These are phyloP conservation scores for Huntiella moniliformis DNA, from an alignment of 2,329 filamentous ascomycete genomes.

Conservation along the genomic window DNA sequence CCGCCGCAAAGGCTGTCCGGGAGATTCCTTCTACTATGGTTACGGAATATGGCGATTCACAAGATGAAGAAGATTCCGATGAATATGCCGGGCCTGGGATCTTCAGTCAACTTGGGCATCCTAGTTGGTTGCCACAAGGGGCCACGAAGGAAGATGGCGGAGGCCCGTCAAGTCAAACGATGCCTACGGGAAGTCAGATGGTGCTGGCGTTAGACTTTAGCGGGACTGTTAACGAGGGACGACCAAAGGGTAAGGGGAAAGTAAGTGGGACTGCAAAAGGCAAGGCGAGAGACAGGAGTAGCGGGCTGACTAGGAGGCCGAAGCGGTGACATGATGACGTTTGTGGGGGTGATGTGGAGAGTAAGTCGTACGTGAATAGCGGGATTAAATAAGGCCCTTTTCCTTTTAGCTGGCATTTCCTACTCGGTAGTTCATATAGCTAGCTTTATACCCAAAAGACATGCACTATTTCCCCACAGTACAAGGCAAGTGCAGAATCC, in stretches of 20 bases:
- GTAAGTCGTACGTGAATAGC: too few relatives aligned
- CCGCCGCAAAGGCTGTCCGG: background rate
- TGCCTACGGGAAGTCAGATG: slow-evolving; percentile 4
- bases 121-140: background rate
- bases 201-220: slow-evolving; percentile 8
- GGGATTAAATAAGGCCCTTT: too few relatives aligned
- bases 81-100: background rate
- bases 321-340: background rate
- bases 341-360: too few relatives aligned
- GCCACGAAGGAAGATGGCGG: background rate
- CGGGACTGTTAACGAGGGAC: background rate
- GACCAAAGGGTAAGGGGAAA: slow-evolving; percentile 1
- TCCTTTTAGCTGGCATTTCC: too few relatives aligned
- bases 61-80: slow-evolving; percentile 1
- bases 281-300: background rate
- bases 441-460: too few relatives aligned
- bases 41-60: slow-evolving; percentile 3
- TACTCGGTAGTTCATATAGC: too few relatives aligned
- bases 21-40: slow-evolving; percentile 2
- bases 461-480: too few relatives aligned
- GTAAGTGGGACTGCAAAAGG: background rate
- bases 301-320: background rate
- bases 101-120: background rate
- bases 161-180: background rate
- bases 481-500: too few relatives aligned